A percentile compares a stretch with the other conserved stretches of the same genome.
phyloP scores from a whole-genome alignment of 192 early-diverging fungal genomes.

The Backusella westeae region DNA sequence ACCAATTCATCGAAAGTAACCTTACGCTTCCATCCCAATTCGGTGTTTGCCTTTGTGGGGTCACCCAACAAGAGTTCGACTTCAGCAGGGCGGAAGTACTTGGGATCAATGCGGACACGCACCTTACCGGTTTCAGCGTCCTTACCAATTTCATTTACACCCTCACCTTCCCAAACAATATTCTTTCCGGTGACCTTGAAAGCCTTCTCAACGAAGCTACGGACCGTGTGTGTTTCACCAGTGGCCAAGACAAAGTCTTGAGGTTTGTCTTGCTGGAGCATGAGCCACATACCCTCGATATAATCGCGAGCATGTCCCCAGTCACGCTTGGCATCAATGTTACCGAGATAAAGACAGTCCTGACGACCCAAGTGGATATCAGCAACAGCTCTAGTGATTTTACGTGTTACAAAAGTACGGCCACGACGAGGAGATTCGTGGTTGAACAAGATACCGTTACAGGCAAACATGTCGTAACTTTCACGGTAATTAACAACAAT shows the following conservation, averaged over 20 bases:
- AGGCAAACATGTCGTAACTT: conserved; percentile 75
- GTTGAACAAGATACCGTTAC: conserved; percentile 79
- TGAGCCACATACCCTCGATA: conserved; percentile 78
- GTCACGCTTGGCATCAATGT: conserved; percentile 77
- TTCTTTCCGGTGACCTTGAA: conserved; percentile 58
- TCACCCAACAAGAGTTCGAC: conserved; percentile 74
- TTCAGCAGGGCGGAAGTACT: conserved; percentile 80
- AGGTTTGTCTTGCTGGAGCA: conserved; percentile 72
- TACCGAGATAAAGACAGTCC: conserved; percentile 71
- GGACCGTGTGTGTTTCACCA: conserved; percentile 78
- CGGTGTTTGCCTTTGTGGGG: conserved; percentile 65
- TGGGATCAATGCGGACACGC: conserved; percentile 64
- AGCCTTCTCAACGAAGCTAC: conserved; percentile 74
- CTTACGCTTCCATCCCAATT: conserved; percentile 66
- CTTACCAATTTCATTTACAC: conserved; percentile 59
- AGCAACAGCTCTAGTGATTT: conserved; percentile 76
- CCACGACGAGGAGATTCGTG: conserved; percentile 76
- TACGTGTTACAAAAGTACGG: conserved; percentile 76
- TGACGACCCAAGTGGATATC: conserved; percentile 66
- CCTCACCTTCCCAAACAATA: conserved; percentile 69
- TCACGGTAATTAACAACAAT: conserved; percentile 81
- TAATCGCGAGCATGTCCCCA: conserved; percentile 84
- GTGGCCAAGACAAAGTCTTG: conserved; percentile 79
- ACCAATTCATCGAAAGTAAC: conserved; percentile 69
- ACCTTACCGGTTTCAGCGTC: conserved; percentile 50